These are phyloP conservation scores for Elsinoe ampelina DNA, from an alignment of 2,329 filamentous ascomycete species.

Conservation along the genomic window DNA sequence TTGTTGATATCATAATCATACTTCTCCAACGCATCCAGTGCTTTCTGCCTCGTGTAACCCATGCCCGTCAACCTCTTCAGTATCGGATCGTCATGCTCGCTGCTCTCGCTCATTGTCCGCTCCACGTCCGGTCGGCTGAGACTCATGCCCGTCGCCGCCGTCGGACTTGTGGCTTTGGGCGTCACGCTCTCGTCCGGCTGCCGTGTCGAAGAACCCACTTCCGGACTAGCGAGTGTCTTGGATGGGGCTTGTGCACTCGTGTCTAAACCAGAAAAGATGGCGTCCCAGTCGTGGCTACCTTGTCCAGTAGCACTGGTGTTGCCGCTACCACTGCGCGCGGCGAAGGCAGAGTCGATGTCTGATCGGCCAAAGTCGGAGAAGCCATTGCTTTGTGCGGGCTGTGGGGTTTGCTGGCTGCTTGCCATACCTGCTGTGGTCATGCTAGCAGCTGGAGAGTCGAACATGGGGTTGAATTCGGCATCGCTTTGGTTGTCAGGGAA, in stretches of 20 bases:
- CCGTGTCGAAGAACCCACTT: constrained; percentile 5
- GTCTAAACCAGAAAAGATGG: constrained; percentile 78
- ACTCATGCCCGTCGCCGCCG: background rate
- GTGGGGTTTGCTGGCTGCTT: constrained; percentile 30
- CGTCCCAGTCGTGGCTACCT: constrained; percentile 75
- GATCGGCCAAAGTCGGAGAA: constrained; percentile 22
- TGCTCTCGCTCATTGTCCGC: constrained; percentile 61
- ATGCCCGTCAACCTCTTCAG: constrained; percentile 81
- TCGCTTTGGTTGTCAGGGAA: constrained; percentile 47
- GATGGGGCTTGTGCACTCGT: constrained; percentile 30
- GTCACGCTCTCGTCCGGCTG: constrained; percentile 14
- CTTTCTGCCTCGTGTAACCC: constrained; percentile 70
- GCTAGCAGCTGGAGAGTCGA: constrained; percentile 54
- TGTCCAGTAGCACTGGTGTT: constrained; percentile 23
- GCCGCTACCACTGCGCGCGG: constrained; percentile 14
- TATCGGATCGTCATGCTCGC: constrained; percentile 82
- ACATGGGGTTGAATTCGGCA: constrained; percentile 62
- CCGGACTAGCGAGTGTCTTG: constrained; percentile 17
- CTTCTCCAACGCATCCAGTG: constrained; percentile 75
- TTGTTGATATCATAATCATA: constrained; percentile 94
- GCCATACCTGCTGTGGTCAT: constrained; percentile 40
- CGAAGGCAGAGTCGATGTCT: constrained; percentile 19
- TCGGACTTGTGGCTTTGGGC: constrained; percentile 12
- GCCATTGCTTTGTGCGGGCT: constrained; percentile 23
- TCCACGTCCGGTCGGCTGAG: constrained; percentile 41